phyloP scores from a whole-genome alignment of 768 basidiomycete species.

The Russula lepida region DNA sequence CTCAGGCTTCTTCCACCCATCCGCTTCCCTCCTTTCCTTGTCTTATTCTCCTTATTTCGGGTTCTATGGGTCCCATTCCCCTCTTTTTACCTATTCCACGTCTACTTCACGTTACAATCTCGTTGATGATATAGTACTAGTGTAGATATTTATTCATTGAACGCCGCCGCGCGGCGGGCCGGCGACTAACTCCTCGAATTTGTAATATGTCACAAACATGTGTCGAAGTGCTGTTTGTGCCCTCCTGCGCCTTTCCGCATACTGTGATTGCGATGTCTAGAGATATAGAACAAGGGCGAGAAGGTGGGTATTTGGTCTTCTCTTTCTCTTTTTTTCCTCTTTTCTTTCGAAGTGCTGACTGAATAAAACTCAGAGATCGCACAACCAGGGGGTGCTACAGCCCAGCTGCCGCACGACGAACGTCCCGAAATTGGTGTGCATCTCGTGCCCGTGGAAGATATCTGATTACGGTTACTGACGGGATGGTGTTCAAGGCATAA shows the following conservation, averaged over 20 bases:
- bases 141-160: no score
- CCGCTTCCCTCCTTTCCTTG: neutral
- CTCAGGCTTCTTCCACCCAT: neutral
- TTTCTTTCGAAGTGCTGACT: neutral
- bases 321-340: neutral
- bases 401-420: neutral
- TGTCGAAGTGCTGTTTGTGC: no score
- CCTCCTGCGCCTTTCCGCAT: no score
- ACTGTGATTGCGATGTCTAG: neutral
- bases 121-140: no score
- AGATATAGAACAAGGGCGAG: neutral
- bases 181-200: no score
- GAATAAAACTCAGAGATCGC: neutral
- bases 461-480: neutral
- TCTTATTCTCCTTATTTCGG: neutral
- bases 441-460: neutral
- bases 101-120: neutral
- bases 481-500: neutral
- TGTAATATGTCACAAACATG: no score
- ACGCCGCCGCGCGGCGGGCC: no score
- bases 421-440: neutral
- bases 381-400: neutral
- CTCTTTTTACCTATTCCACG: neutral
- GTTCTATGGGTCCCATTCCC: neutral
- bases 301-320: neutral